A percentile compares a stretch with the other conserved stretches of the same genome.
Conservation (phyloP, 73 alveolate genomes). For the Paramecium sexaurelia region DNA sequence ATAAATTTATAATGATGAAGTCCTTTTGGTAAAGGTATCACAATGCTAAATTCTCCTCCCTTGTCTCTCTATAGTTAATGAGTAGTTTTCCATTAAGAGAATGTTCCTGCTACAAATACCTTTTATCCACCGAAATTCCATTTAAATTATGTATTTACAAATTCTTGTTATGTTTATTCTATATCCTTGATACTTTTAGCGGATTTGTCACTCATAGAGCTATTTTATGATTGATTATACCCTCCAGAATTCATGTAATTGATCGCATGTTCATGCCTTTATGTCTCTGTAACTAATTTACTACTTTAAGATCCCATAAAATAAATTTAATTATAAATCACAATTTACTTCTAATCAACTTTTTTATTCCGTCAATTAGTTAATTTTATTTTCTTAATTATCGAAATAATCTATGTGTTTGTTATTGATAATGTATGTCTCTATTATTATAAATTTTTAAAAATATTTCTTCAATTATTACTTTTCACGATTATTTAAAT, state of each 20-base stretch:
- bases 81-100: conserved; percentile 83
- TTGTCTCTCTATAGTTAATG: conserved; percentile 75
- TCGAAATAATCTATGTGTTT: no score
- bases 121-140: conserved; percentile 88
- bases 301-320: conserved; percentile 69
- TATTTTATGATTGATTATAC: neutral
- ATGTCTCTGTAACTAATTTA: conserved; percentile 63
- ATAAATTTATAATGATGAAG: conserved; percentile 93
- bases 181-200: neutral
- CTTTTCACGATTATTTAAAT: no score
- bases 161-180: neutral
- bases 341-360: neutral
- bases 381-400: neutral
- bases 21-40: conserved; percentile 70
- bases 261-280: conserved; percentile 17
- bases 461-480: no score
- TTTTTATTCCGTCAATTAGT: neutral
- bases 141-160: conserved; percentile 69
- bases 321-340: conserved; percentile 11
- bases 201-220: conserved; percentile 35
- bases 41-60: conserved; percentile 28
- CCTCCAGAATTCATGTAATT: conserved; percentile 66
- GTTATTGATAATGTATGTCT: no score
- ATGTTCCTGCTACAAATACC: conserved; percentile 80
- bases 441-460: no score